A percentile compares a stretch with the other conserved stretches of the same genome.
Conservation (phyloP, 495 filamentous ascomycete genomes). For the Friedmanniomyces simplex region DNA sequence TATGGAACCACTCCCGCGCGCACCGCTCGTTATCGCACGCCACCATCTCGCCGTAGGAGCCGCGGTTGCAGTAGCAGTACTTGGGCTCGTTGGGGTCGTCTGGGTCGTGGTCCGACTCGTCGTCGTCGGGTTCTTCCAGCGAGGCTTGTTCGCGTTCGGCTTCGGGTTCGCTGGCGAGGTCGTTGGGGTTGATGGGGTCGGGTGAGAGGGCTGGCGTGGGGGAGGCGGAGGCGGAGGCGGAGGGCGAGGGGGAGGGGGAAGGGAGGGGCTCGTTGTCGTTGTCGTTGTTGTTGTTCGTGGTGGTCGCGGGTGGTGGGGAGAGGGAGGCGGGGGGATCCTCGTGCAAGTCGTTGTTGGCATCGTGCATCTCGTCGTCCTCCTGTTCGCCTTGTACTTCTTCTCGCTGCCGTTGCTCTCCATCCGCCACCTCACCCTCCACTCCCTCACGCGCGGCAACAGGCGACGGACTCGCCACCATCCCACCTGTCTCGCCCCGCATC, state of each 20-base stretch:
- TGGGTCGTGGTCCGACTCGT: slow-evolving; percentile 48
- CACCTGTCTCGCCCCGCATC: not conserved
- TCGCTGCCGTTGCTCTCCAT: not conserved
- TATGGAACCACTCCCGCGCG: slow-evolving; percentile 89
- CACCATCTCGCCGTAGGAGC: slow-evolving; percentile 96
- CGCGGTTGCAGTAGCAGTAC: slow-evolving; percentile 88
- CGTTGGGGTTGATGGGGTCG: not conserved
- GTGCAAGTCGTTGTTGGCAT: not conserved
- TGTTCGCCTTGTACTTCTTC: not conserved
- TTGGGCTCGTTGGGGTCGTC: slow-evolving; percentile 74
- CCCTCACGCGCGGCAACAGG: not conserved
- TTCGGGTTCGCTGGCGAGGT: not conserved
- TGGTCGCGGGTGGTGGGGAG: not conserved
- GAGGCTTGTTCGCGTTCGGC: not conserved
- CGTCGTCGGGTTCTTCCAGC: slow-evolving; percentile 36
- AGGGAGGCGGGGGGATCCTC: not conserved
- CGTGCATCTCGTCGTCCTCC: not conserved
- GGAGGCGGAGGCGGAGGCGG: not conserved
- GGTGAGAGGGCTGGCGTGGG: not conserved
- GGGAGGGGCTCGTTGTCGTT: not conserved
- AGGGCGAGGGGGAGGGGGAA: not conserved
- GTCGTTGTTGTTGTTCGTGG: not conserved
- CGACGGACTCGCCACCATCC: not conserved
- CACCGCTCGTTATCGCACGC: slow-evolving; percentile 89
- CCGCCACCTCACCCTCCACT: not conserved